Base-by-base conservation (phyloP, 2,329 filamentous ascomycete genomes). In the Neonectria coccinea region DNA sequence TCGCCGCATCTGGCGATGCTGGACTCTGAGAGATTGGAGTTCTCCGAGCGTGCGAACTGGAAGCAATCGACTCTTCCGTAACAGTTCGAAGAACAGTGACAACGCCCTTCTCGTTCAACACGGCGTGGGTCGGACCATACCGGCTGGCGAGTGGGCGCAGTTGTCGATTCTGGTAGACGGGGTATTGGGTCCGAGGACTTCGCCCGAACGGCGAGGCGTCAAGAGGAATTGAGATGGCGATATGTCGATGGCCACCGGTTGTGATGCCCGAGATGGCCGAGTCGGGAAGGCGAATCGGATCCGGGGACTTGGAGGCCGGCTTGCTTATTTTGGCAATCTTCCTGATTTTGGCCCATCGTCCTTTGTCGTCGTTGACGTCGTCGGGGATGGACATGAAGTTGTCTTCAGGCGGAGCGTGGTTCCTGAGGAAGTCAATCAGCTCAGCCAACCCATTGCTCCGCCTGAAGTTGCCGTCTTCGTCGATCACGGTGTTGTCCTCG, bases 141-240 rank as follows among this genome's bases (percentile, higher is more conserved):
- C 68, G 67, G 14, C 70, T 58, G 33, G 68, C 59, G 58, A 66
- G 47, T 22, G 66, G 66, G 50, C 63, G 74, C 18, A 47, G 44
- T 16, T 33, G 48, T 14, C 56, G 61, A 50, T 64, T 61, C 48
- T 70, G 67, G 42, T 74, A 75, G 16, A 78, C 70, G 11, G 78
- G 77, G 59, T 79, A 78, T 61, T 80, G 78, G 7, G 78, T 74
- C 51, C 74, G 71, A 20, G 74, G 71, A 33, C 67, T 69, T 39
- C 70, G 66, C 3, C 78, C 79, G 47, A 84, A 76, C 22, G 85
- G 81, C 5, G 81, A 82, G 62, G 85, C 78, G 67, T 86, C 81
- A 12, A 84, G 64, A 1, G 87, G 87, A 48, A 89, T 88, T 0
- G 86, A 88, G 56, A 89, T 89, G 62, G 86, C 85, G 67, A 89